These are phyloP conservation scores for Galeopsis tetrahit DNA, from an alignment of 257 asterid species.

Conservation along the genomic window DNA sequence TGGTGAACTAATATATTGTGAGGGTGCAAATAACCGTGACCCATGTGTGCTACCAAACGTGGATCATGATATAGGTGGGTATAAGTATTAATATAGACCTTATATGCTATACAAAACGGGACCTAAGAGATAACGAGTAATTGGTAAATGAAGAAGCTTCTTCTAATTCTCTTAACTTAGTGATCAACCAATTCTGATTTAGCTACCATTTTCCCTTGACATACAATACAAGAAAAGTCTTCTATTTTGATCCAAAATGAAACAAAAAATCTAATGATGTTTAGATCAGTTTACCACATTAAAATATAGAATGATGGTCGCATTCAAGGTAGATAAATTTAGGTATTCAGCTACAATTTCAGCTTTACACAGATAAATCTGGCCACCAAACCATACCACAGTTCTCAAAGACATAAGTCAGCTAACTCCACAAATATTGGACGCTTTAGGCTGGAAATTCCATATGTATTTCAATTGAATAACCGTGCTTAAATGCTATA, in stretches of 20 bases:
- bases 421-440: background rate
- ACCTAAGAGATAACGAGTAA: background rate
- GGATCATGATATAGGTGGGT: no score
- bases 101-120: background rate
- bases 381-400: background rate
- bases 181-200: background rate
- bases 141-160: background rate
- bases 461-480: constrained; percentile 1
- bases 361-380: background rate
- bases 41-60: no score
- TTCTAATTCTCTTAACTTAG: background rate
- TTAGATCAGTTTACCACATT: no score
- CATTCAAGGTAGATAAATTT: background rate
- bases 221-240: background rate
- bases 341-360: background rate
- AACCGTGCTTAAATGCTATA: background rate
- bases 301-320: background rate
- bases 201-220: background rate
- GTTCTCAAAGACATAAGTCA: background rate
- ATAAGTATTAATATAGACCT: background rate
- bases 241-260: background rate
- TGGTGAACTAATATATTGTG: no score
- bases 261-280: background rate
- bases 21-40: no score
- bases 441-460: background rate